Conservation (phyloP, 306 rosid genomes). For the Nissolia schottii region DNA sequence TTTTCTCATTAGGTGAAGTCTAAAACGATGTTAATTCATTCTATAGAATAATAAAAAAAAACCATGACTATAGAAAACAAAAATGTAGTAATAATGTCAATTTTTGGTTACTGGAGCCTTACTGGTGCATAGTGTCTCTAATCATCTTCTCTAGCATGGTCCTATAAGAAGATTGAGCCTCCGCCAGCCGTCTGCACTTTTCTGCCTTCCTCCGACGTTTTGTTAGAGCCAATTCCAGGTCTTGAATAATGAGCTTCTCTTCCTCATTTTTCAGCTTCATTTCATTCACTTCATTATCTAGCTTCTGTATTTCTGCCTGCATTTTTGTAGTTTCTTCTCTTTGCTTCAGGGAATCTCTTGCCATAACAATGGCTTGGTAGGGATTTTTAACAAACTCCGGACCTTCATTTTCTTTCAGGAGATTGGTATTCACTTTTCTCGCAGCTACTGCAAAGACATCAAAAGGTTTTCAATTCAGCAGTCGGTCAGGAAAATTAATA, state of each 20-base stretch:
- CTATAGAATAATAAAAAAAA: too few relatives aligned
- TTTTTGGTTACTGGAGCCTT: conserved; percentile 35
- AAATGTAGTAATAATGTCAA: background rate
- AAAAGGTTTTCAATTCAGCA: background rate
- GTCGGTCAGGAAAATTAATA: background rate
- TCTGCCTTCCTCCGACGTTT: conserved; percentile 78
- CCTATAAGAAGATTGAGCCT: conserved; percentile 86
- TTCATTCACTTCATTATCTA: conserved; percentile 71
- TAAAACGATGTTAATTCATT: too few relatives aligned
- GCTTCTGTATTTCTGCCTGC: conserved; percentile 64
- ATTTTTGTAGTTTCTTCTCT: conserved; percentile 65
- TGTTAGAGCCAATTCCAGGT: conserved; percentile 60
- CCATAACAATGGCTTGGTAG: conserved; percentile 82
- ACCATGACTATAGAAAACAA: background rate
- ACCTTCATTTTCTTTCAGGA: conserved; percentile 72
- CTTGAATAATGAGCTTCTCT: conserved; percentile 71
- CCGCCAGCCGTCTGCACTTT: conserved; percentile 80
- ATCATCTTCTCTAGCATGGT: conserved; percentile 94
- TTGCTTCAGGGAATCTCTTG: conserved; percentile 84
- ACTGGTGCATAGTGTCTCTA: conserved; percentile 98
- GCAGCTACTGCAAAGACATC: conserved; percentile 40
- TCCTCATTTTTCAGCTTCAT: conserved; percentile 74
- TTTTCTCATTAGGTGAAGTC: too few relatives aligned
- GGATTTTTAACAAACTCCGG: conserved; percentile 58
- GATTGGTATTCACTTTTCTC: conserved; percentile 39